phyloP scores from a whole-genome alignment of 1,139 yeast species.

The Magnusiomyces fungicola region DNA sequence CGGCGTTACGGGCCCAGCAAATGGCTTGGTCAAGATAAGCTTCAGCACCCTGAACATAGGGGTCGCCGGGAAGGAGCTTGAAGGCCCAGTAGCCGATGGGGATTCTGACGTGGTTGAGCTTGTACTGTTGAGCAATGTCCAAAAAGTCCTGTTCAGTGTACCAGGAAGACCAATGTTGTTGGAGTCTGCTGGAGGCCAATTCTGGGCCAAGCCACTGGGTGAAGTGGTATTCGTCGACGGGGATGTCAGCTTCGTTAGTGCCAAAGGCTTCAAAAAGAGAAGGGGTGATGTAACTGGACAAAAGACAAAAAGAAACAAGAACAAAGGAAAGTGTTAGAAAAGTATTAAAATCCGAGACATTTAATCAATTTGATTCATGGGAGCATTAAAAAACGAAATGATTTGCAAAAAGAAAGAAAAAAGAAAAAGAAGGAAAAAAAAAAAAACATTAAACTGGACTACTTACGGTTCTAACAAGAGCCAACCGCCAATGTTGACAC shows the following conservation, averaged over 20 bases:
- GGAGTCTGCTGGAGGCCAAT: slow-evolving; percentile 45
- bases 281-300: slow-evolving; percentile 66
- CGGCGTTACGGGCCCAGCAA: slow-evolving; percentile 59
- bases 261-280: slow-evolving; percentile 56
- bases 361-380: no score
- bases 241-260: slow-evolving; percentile 40
- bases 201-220: slow-evolving; percentile 56
- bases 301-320: no score
- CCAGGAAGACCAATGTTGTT: slow-evolving; percentile 75
- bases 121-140: slow-evolving; percentile 48
- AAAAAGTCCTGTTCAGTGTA: slow-evolving; percentile 66
- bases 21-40: slow-evolving; percentile 67
- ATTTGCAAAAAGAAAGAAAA: no score
- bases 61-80: slow-evolving; percentile 54
- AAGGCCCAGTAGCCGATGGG: slow-evolving; percentile 98
- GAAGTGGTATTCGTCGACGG: slow-evolving; percentile 81
- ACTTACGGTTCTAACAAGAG: slow-evolving; percentile 62
- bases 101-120: slow-evolving; percentile 79
- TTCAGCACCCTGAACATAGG: slow-evolving; percentile 83
- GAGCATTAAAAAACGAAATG: no score
- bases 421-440: slow-evolving; percentile 26
- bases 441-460: slow-evolving; percentile 34
- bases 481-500: slow-evolving; percentile 93
- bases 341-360: no score
- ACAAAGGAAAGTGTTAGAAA: no score